Percentiles rank a stretch among this genome's conserved stretches.
Conservation (phyloP, 257 asterid genomes). For the Nicotiana tabacum region DNA sequence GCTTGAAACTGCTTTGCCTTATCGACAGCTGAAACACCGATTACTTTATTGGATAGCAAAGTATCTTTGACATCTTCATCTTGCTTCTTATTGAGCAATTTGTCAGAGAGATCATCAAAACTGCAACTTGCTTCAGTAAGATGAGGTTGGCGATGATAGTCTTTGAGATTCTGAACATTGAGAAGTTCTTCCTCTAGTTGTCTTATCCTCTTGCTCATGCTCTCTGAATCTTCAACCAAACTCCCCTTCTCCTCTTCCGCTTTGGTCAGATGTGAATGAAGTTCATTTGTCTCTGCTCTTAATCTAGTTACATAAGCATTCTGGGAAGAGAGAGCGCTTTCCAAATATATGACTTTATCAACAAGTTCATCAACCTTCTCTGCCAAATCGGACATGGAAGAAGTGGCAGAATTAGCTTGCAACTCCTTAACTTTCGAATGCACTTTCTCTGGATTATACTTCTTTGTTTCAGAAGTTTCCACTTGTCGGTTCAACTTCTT, state of each 20-base stretch:
- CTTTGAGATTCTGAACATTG: constrained; percentile 26
- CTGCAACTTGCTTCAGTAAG: constrained; percentile 24
- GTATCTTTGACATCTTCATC: constrained; percentile 21
- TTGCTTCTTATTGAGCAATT: constrained; percentile 23
- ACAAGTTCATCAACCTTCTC: constrained; percentile 45
- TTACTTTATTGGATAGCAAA: neutral
- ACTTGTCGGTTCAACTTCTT: constrained; percentile 13
- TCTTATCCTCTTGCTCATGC: constrained; percentile 27
- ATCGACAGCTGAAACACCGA: neutral
- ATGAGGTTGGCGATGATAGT: constrained; percentile 20
- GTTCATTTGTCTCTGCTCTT: constrained; percentile 30
- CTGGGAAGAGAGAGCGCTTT: constrained; percentile 30
- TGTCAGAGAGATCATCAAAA: constrained; percentile 30
- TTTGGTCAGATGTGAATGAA: constrained; percentile 23
- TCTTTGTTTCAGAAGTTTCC: constrained; percentile 10
- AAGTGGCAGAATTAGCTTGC: constrained; percentile 12
- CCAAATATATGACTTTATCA: constrained; percentile 34
- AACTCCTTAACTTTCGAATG: constrained; percentile 18
- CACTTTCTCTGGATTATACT: constrained; percentile 14
- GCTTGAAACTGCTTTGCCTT: neutral
- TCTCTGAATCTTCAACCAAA: constrained; percentile 21
- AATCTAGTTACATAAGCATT: constrained; percentile 31
- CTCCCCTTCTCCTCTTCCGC: constrained; percentile 29
- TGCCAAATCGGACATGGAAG: constrained; percentile 32
- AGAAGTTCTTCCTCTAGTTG: constrained; percentile 35